A percentile compares a stretch with the other conserved stretches of the same genome.
Evolutionary conservation across 2,329 filamentous ascomycete genomes (phyloP).

Genomic region (Aspergillus neotritici): DNA sequence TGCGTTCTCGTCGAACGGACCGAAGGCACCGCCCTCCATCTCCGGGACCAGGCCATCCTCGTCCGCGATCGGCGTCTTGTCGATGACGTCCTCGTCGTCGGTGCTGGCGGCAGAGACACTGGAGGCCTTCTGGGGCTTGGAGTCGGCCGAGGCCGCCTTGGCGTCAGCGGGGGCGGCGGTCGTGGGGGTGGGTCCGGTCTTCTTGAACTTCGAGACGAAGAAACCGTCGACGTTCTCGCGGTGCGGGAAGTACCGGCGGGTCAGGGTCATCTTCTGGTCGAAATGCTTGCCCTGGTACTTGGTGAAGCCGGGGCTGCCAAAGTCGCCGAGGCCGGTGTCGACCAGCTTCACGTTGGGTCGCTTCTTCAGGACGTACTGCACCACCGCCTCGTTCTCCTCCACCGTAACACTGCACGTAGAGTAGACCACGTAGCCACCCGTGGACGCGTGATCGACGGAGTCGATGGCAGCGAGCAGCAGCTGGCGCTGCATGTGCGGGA

Average conservation of each 20-base stretch:
- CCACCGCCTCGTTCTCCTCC: conserved; percentile 89
- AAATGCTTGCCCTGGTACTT: conserved; percentile 89
- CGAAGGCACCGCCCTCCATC: conserved; percentile 54
- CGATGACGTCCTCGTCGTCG: conserved; percentile 49
- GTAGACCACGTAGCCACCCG: conserved; percentile 92
- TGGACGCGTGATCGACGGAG: conserved; percentile 83
- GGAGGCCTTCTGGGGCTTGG: conserved; percentile 7
- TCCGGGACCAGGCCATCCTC: conserved; percentile 28
- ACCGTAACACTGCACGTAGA: conserved; percentile 93
- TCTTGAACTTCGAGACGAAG: conserved; percentile 97
- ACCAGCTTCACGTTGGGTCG: conserved; percentile 92
- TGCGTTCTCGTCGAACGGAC: conserved; percentile 63
- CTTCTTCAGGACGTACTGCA: conserved; percentile 86
- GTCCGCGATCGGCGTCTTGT: conserved; percentile 62
- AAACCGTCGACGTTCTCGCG: conserved; percentile 96
- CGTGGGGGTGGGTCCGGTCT: conserved; percentile 68
- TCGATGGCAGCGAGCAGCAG: conserved; percentile 89
- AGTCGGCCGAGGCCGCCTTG: conserved; percentile 20
- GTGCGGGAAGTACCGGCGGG: conserved; percentile 82
- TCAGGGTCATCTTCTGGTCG: conserved; percentile 74
- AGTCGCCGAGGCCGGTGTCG: conserved; percentile 73
- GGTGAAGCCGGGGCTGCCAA: conserved; percentile 89
- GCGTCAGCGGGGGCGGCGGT: conserved; percentile 21
- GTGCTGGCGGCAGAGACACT: conserved; percentile 17
- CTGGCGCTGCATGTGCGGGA: conserved; percentile 94